Base-by-base conservation (phyloP, 2,329 filamentous ascomycete species). In the Sclerotinia spermophila region DNA sequence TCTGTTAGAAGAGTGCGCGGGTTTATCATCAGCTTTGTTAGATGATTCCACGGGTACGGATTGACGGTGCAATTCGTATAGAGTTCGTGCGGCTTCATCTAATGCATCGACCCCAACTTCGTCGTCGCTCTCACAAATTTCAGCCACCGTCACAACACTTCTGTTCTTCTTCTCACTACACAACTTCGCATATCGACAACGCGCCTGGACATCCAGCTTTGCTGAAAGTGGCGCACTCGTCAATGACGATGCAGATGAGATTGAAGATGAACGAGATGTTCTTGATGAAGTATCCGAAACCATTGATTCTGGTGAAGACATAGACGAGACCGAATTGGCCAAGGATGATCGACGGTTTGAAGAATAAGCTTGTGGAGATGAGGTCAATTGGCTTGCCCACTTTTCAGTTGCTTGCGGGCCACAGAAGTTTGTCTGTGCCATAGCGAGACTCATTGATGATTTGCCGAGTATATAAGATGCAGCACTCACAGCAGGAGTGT, bases 281-380 rank as follows among this genome's bases (percentile, higher is more conserved):
- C 84, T 84, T 53, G 77, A 77, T 55, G 77, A 78, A 71, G 86
- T 89, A 71, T 90, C 88, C 71, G 88, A 90, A 60, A 90, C 81
- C 87, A 90, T 90, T 69, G 88, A 90, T 77, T 90, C 88, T 73
- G 88, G 88, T 40, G 88, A 90, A 71, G 88, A 90, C 45, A 86
- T 85, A 42, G 86, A 86, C 38, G 88, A 90, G 75, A 88, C 82
- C 27, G 88, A 88, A 77, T 85, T 88, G 78, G 87, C 87, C 72
- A 90, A 84, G 24, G 88, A 90, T 21, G 87, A 89, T 72, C 87
- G 87, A 72, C 88, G 87, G 51, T 82, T 80, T 2, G 82, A 81
- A 66, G 81, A 77, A 75, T 84, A 84, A 74, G 81, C 82, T 75
- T 84, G 82, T 38, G 87, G 87, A 30, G 88, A 89, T 5, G 85